These are phyloP conservation scores for Malassezia globosa DNA, from an alignment of 1,284 basidiomycete genomes.

Conservation along the genomic window DNA sequence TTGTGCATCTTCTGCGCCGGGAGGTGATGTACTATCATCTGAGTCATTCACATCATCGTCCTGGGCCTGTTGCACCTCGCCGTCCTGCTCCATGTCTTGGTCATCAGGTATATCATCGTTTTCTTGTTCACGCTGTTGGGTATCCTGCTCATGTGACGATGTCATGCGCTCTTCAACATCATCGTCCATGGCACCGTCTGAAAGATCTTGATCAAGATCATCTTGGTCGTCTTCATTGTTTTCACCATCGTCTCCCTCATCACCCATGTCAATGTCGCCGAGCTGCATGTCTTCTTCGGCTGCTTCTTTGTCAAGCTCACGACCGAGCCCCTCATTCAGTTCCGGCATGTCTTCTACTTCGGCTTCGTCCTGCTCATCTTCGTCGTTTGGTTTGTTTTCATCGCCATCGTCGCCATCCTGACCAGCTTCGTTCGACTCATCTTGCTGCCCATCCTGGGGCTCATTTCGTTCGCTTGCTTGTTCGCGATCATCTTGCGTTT, in stretches of 20 bases:
- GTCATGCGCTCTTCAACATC: conserved; percentile 23
- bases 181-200: conserved; percentile 19
- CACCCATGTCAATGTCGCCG: conserved; percentile 24
- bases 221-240: conserved; percentile 21
- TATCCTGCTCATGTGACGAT: conserved; percentile 15
- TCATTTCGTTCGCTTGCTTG: conserved; percentile 47
- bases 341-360: conserved; percentile 45
- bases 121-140: conserved; percentile 7
- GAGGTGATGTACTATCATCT: conserved; percentile 20
- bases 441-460: conserved; percentile 49
- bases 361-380: conserved; percentile 27
- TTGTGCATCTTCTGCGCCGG: conserved; percentile 25
- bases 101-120: background rate
- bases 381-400: conserved; percentile 23
- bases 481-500: conserved; percentile 16
- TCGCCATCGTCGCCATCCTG: conserved; percentile 26
- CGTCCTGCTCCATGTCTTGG: background rate
- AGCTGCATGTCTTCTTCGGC: conserved; percentile 44
- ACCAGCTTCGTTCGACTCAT: conserved; percentile 30
- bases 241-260: conserved; percentile 21
- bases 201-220: conserved; percentile 1
- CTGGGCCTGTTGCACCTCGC: conserved; percentile 45
- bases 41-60: conserved; percentile 31
- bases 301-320: conserved; percentile 42
- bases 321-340: conserved; percentile 48